Evolutionary conservation across 2,329 filamentous ascomycete species (phyloP), one percentile per base, ranked within the genome.

Genomic region (Trichothecium roseum): DNA sequence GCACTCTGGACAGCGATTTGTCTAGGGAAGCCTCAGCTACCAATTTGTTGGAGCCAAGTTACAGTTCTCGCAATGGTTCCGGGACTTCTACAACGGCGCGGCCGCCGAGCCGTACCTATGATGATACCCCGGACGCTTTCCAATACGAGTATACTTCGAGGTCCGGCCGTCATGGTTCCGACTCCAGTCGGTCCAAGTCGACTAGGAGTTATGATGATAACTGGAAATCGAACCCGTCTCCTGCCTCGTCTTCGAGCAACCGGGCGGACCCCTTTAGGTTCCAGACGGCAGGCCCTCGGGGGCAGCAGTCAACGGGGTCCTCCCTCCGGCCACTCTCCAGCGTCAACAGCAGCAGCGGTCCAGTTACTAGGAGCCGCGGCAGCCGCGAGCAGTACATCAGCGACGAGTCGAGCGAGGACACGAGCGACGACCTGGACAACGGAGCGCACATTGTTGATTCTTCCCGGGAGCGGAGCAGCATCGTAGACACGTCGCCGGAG

Each of bases 231-330:
- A 51, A 51, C 46, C 42, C 46, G 16, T 44, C 52, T 10, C 46
- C 51, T 13, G 49, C 49, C 15, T 49, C 52, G 15, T 49, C 48
- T 24, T 53, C 43, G 10, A 48, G 50, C 15, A 37, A 40, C 27
- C 43, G 42, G 4, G 37, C 56, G 12, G 65, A 75, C 39, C 69
- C 71, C 4, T 74, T 75, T 40, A 61, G 63, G 41, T 75, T 66
- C 47, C 68, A 73, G 53, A 67, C 64, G 4, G 56, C 54, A 16
- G 66, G 63, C 10, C 49, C 66, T 26, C 62, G 59, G 22, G 52
- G 51, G 36, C 45, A 61, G 12, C 52, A 57, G 35, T 47, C 54
- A 20, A 42, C 51, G 35, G 51, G 49, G 35, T 51, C 55, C 42
- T 24, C 18, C 31, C 47, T 51, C 13, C 20, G 20, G 10, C 20